phyloP scores from a whole-genome alignment of 345 rosid genomes.

The Crucihimalaya himalaica region DNA sequence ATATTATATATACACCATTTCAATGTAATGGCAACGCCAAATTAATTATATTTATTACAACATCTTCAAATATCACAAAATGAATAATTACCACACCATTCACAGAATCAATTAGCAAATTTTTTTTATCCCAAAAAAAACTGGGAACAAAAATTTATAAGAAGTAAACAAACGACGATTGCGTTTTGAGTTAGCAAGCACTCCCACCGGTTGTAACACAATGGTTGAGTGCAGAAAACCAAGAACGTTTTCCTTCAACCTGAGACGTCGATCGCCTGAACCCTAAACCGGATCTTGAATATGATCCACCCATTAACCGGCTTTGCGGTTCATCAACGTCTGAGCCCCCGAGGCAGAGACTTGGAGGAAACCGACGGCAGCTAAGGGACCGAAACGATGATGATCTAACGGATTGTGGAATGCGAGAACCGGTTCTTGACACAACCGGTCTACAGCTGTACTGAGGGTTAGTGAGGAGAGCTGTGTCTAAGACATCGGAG shows the following conservation, averaged over 20 bases:
- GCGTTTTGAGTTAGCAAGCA: constrained; percentile 52
- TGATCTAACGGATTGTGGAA: constrained; percentile 44
- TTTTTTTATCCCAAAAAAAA: constrained; percentile 4
- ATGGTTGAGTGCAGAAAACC: constrained; percentile 78
- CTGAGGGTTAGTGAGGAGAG: constrained; percentile 54
- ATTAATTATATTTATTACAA: constrained; percentile 19
- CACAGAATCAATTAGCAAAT: constrained; percentile 26
- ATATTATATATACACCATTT: constrained; percentile 2
- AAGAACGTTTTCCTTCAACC: constrained; percentile 56
- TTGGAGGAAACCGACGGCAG: constrained; percentile 69
- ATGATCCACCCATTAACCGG: constrained; percentile 46
- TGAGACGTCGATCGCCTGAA: constrained; percentile 53
- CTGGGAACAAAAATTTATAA: background rate
- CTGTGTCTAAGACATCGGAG: constrained; percentile 55
- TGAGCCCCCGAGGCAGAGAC: constrained; percentile 71
- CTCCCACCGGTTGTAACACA: constrained; percentile 58
- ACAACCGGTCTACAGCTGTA: constrained; percentile 65
- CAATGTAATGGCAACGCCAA: constrained; percentile 11
- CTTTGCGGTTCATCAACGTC: constrained; percentile 54
- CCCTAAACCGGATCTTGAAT: constrained; percentile 51
- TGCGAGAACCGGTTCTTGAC: constrained; percentile 48
- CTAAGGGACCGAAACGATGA: constrained; percentile 78
- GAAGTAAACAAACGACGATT: too few relatives aligned
- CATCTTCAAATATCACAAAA: constrained; percentile 23
- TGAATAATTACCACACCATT: constrained; percentile 36